phyloP scores from a whole-genome alignment of 148 eudicot species.

The Rhododendron vialii region DNA sequence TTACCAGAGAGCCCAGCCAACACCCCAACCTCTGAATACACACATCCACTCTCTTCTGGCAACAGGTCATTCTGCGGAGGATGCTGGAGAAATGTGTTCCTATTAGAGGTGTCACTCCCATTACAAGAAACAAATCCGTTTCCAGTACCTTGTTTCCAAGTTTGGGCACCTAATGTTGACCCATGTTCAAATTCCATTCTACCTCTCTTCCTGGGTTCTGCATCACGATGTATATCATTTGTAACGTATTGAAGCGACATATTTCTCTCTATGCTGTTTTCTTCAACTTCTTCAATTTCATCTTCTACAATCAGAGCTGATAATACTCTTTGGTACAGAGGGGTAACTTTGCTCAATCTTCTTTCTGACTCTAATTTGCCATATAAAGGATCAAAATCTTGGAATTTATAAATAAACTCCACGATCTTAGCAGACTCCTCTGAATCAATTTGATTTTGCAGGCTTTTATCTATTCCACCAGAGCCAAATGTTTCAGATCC shows the following conservation, averaged over 20 bases:
- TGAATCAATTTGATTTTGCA: constrained; percentile 28
- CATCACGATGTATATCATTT: constrained; percentile 25
- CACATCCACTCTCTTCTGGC: constrained; percentile 34
- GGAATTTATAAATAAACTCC: constrained; percentile 37
- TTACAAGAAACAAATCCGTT: constrained; percentile 43
- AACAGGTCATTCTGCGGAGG: constrained; percentile 37
- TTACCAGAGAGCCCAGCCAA: constrained; percentile 32
- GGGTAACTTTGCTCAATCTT: constrained; percentile 31
- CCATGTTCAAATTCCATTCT: constrained; percentile 25
- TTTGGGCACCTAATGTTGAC: constrained; percentile 22
- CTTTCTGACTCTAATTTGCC: constrained; percentile 39
- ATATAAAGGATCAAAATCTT: constrained; percentile 35
- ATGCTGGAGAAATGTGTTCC: constrained; percentile 34
- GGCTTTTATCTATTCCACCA: constrained; percentile 28
- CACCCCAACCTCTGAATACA: constrained; percentile 37
- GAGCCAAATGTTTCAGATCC: constrained; percentile 27
- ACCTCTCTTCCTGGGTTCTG: constrained; percentile 20
- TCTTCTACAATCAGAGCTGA: constrained; percentile 90
- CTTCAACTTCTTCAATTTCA: constrained; percentile 67
- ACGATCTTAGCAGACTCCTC: constrained; percentile 32
- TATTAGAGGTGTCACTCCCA: constrained; percentile 38
- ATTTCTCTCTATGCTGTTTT: constrained; percentile 31
- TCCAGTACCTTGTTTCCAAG: constrained; percentile 19
- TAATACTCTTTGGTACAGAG: constrained; percentile 76
- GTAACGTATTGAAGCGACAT: constrained; percentile 19